These are phyloP conservation scores for Colletotrichum lindemuthianum DNA, from an alignment of 2,329 filamentous ascomycete genomes.

Conservation along the genomic window DNA sequence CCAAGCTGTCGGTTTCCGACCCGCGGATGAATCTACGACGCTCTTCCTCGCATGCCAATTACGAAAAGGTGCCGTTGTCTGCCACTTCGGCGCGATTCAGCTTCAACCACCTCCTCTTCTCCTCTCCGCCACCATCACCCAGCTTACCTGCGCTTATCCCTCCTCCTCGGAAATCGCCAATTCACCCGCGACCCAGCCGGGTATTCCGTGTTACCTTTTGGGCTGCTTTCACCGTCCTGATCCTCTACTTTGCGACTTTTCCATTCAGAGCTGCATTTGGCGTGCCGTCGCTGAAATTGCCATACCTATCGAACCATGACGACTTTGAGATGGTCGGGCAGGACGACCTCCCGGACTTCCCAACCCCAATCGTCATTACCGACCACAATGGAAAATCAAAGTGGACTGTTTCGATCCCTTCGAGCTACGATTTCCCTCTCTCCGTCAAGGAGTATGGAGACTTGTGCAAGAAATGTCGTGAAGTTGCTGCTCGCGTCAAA, in stretches of 20 bases:
- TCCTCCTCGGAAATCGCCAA: constrained; percentile 69
- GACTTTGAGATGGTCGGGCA: constrained; percentile 75
- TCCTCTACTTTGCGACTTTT: constrained; percentile 60
- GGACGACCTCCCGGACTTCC: constrained; percentile 74
- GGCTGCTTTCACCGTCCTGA: constrained; percentile 58
- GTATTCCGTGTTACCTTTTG: constrained; percentile 67
- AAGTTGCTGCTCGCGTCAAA: constrained; percentile 69
- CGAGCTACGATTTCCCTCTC: constrained; percentile 73
- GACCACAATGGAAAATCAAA: constrained; percentile 72
- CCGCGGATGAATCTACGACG: constrained; percentile 69
- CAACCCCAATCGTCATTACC: constrained; percentile 76
- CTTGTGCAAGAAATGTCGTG: constrained; percentile 74
- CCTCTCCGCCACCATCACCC: constrained; percentile 75
- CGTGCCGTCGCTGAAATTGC: constrained; percentile 50
- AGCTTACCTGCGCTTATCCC: constrained; percentile 75
- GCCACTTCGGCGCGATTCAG: constrained; percentile 71
- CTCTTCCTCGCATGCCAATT: constrained; percentile 63
- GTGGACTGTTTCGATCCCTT: constrained; percentile 86
- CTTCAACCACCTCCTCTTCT: constrained; percentile 75
- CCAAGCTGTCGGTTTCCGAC: constrained; percentile 63
- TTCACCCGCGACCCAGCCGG: constrained; percentile 66
- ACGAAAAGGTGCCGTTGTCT: constrained; percentile 64
- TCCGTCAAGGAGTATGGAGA: constrained; percentile 72
- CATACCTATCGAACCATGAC: constrained; percentile 49
- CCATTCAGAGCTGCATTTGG: constrained; percentile 44